phyloP scores from a whole-genome alignment of 805 yeast genomes.

The Wickerhamomyces pijperi region DNA sequence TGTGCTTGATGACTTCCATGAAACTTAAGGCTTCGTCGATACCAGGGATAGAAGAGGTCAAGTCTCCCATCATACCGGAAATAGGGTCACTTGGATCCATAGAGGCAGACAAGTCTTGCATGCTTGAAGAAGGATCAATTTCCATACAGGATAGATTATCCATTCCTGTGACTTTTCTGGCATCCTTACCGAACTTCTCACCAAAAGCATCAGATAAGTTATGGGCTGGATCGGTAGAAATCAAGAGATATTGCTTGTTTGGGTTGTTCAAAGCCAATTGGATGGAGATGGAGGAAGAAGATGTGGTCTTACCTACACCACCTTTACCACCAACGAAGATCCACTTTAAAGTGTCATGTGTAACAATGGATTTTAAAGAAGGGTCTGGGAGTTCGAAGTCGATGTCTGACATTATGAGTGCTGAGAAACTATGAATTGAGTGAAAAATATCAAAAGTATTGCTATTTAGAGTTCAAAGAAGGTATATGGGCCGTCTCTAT shows the following conservation, averaged over 20 bases:
- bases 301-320: conserved; percentile 98
- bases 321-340: conserved; percentile 99
- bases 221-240: conserved; percentile 98
- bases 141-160: conserved; percentile 92
- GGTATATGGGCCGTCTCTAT: too few species aligned
- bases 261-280: conserved; percentile 85
- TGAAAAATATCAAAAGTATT: too few species aligned
- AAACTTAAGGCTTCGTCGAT: conserved; percentile 96
- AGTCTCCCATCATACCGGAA: conserved; percentile 70
- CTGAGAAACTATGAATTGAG: background rate
- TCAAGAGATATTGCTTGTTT: conserved; percentile 67
- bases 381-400: conserved; percentile 37
- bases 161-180: conserved; percentile 85
- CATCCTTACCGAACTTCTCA: conserved; percentile 95
- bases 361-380: conserved; percentile 55
- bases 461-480: too few species aligned
- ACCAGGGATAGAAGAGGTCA: conserved; percentile 94
- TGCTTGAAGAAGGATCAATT: conserved; percentile 90
- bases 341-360: conserved; percentile 75
- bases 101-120: conserved; percentile 63
- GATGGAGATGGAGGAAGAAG: conserved; percentile 90
- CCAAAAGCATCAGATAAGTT: conserved; percentile 96
- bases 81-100: conserved; percentile 40
- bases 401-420: conserved; percentile 13
- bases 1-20: conserved; percentile 96